These are phyloP conservation scores for Nematodospora valgi DNA, from an alignment of 805 yeast species.

Conservation along the genomic window DNA sequence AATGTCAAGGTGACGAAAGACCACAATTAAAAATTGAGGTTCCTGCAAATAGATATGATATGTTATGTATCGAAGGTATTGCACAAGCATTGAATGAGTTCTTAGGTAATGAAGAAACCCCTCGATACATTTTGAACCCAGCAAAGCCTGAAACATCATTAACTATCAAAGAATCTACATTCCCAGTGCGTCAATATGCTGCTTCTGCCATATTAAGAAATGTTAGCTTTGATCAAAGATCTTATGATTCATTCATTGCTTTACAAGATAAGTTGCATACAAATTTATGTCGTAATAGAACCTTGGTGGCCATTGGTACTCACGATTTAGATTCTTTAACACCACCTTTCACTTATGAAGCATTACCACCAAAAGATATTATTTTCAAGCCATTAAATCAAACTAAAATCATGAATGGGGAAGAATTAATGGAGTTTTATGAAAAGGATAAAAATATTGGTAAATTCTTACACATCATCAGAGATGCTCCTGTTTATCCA, in stretches of 20 bases:
- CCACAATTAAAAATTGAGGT: constrained; percentile 97
- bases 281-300: constrained; percentile 94
- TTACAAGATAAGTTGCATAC: constrained; percentile 95
- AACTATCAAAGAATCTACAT: constrained; percentile 73
- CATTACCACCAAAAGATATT: constrained; percentile 72
- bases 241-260: constrained; percentile 91
- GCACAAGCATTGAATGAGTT: constrained; percentile 92
- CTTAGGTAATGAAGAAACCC: constrained; percentile 64
- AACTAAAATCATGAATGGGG: constrained; percentile 66
- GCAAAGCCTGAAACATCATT: constrained; percentile 59
- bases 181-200: constrained; percentile 82
- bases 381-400: constrained; percentile 75
- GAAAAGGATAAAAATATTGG: constrained; percentile 88
- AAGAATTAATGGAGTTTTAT: constrained; percentile 81
- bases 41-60: constrained; percentile 97
- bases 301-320: constrained; percentile 97
- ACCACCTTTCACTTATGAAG: constrained; percentile 87
- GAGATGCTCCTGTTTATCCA: constrained; percentile 86
- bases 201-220: constrained; percentile 92
- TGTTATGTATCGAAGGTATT: constrained; percentile 97
- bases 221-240: constrained; percentile 74
- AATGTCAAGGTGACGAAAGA: constrained; percentile 70
- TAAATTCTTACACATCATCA: constrained; percentile 82
- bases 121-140: constrained; percentile 61
- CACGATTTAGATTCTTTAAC: constrained; percentile 83